Conservation (phyloP, 2,329 filamentous ascomycete species). For the Trichophyton benhamiae region DNA sequence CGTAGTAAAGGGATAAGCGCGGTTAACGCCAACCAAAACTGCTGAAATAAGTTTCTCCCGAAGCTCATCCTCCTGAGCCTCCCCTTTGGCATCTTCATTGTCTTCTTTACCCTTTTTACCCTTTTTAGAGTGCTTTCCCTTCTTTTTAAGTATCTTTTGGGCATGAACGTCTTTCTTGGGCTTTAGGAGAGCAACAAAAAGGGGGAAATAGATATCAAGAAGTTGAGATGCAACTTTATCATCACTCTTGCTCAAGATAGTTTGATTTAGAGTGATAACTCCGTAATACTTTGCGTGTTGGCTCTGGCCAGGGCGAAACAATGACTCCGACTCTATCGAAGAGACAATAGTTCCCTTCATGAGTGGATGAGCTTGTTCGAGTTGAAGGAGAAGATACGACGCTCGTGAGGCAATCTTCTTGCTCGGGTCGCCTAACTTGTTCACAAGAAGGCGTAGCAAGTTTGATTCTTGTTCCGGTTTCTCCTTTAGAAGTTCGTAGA, state of each 20-base stretch:
- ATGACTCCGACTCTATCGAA: conserved; percentile 72
- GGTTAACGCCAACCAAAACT: conserved; percentile 86
- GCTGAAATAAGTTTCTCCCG: conserved; percentile 87
- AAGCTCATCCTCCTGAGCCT: conserved; percentile 51
- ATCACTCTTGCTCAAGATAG: conserved; percentile 75
- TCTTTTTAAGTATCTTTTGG: conserved; percentile 18
- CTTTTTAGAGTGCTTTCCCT: conserved; percentile 10
- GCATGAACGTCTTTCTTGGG: conserved; percentile 34
- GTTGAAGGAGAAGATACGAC: conserved; percentile 84
- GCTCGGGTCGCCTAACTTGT: conserved; percentile 90
- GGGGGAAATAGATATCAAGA: conserved; percentile 79
- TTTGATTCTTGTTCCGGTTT: conserved; percentile 98
- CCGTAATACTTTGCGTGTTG: conserved; percentile 88
- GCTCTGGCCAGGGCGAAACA: conserved; percentile 78
- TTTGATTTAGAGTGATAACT: conserved; percentile 94
- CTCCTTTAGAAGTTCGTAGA: conserved; percentile 82
- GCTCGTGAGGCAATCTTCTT: conserved; percentile 91
- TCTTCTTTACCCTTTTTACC: conserved; percentile 36
- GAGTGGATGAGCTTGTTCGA: conserved; percentile 74
- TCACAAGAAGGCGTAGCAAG: conserved; percentile 76
- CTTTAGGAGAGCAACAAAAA: conserved; percentile 76
- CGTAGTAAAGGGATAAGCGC: conserved; percentile 83
- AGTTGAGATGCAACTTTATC: conserved; percentile 67
- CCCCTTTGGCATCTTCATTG: conserved; percentile 18
- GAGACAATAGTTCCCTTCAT: conserved; percentile 88